Conservation (phyloP, 2,329 filamentous ascomycete genomes). For the Volutella citrinella region DNA sequence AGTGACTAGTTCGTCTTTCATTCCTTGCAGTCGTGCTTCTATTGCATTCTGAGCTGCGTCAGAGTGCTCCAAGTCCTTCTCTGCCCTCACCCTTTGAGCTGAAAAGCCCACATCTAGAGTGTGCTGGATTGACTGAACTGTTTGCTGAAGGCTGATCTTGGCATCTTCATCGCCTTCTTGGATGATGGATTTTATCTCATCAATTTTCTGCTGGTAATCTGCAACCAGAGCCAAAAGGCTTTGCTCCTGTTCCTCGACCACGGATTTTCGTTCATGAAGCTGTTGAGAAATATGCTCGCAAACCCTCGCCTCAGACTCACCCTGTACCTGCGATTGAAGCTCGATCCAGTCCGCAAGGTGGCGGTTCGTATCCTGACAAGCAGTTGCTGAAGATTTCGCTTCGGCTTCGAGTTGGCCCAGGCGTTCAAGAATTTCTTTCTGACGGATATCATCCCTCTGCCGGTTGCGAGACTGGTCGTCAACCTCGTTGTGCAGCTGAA, state of each 20-base stretch:
- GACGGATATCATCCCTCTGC: conserved; percentile 1
- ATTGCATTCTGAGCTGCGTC: conserved; percentile 12
- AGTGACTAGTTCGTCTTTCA: conserved; percentile 14
- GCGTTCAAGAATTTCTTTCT: conserved; percentile 4
- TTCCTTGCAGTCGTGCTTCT: conserved; percentile 18
- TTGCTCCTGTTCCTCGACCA: conserved; percentile 18
- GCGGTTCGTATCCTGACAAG: conserved; percentile 15
- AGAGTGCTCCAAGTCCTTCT: conserved; percentile 13
- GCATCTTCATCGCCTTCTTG: conserved; percentile 10
- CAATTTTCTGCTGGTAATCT: conserved; percentile 16
- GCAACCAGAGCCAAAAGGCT: conserved; percentile 15
- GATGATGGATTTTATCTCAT: conserved; percentile 10
- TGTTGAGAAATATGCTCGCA: conserved; percentile 13
- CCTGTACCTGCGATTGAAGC: conserved; percentile 5
- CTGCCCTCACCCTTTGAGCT: conserved; percentile 17
- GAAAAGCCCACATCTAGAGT: conserved; percentile 21
- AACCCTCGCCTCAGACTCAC: conserved; percentile 7
- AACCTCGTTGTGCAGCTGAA: conserved; percentile 1
- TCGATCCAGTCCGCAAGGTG: conserved; percentile 10
- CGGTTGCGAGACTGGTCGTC: conserved; percentile 2
- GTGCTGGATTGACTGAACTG: conserved; percentile 16
- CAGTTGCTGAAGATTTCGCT: conserved; percentile 8
- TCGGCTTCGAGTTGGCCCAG: conserved; percentile 9
- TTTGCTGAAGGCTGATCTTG: conserved; percentile 14
- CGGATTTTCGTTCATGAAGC: conserved; percentile 18